Evolutionary conservation across 2,329 filamentous ascomycete genomes (phyloP), one percentile per base, ranked within the genome.

Genomic region (Sarocladium strictum): DNA sequence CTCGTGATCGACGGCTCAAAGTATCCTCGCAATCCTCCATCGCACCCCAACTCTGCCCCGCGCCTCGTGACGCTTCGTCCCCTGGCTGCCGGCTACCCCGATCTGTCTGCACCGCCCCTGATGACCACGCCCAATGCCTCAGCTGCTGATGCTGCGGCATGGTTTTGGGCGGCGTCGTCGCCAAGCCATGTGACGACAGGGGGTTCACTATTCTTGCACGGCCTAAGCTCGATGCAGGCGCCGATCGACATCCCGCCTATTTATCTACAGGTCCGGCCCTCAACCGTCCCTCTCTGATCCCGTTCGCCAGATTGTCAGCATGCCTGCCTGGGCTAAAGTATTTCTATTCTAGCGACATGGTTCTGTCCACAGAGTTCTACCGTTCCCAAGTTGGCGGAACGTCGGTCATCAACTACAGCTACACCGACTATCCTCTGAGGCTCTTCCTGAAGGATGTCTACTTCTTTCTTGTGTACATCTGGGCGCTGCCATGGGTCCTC

Each of bases 401-500:
- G 53, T 73, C 74, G n/a, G 75, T 82, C 62, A 81, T 80, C 65
- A 81, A 77, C 67, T 84, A 84, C 66, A 73, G 74, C 60, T 84
- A 85, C 65, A 85, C 82, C 9, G 79, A 83, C 60, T 68, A 73
- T 60, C 80, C 80, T 1, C 75, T 71, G 65, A 73, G 64, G 45
- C 72, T 83, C 50, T 66, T 83, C 52, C 64, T 69, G 45, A 77
- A 73, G 65, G 80, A 84, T 56, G 61, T 79, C n/a, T 76, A 74
- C 61, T 77, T 76, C 61, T 82, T 83, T 67, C 77, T 81, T 65
- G 66, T 70, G 53, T 81, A 78, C 58, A 57, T 69, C 54, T 81
- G 78, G 76, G 76, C 78, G 3, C 64, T 87, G 19, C 84, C 83
- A 2, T 81, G 79, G 65, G 72, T 88, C 33, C 54, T 89, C n/a